phyloP scores from a whole-genome alignment of 371 early-diverging fungal species.

The Rhizopus arrhizus region DNA sequence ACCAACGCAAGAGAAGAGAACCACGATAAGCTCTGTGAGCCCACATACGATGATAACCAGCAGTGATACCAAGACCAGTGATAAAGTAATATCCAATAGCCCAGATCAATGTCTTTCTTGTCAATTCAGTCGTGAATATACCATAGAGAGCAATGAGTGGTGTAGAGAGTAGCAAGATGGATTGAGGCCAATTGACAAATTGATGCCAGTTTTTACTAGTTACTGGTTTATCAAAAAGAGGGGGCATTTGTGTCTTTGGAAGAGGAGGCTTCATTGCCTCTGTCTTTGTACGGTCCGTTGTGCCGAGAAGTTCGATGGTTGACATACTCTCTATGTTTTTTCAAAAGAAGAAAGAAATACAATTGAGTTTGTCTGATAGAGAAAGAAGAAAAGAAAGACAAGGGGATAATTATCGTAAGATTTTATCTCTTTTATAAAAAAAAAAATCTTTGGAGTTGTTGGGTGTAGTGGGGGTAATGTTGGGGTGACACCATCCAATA shows the following conservation, averaged over 20 bases:
- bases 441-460: slow-evolving; percentile 26
- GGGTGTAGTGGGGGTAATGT: slow-evolving; percentile 32
- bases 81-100: slow-evolving; percentile 76
- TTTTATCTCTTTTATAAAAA: slow-evolving; percentile 14
- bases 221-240: slow-evolving; percentile 57
- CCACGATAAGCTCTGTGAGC: slow-evolving; percentile 80
- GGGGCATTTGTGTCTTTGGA: slow-evolving; percentile 45
- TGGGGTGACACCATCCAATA: slow-evolving; percentile 43
- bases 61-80: slow-evolving; percentile 92
- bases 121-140: slow-evolving; percentile 67
- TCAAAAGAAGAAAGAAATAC: not conserved
- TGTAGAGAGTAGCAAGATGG: slow-evolving; percentile 67
- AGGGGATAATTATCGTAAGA: not conserved
- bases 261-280: slow-evolving; percentile 53
- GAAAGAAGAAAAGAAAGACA: slow-evolving; percentile 2
- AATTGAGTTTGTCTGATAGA: not conserved
- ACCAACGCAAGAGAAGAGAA: slow-evolving; percentile 55
- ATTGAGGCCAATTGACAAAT: slow-evolving; percentile 82
- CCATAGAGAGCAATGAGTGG: slow-evolving; percentile 87
- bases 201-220: slow-evolving; percentile 58
- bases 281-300: slow-evolving; percentile 43
- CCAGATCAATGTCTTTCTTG: slow-evolving; percentile 74
- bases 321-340: slow-evolving; percentile 18
- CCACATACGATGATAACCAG: slow-evolving; percentile 86
- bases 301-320: slow-evolving; percentile 19